Evolutionary conservation across 768 basidiomycete genomes (phyloP), one percentile per base, ranked within the genome.

Genomic region (Botryobasidium botryosum): DNA sequence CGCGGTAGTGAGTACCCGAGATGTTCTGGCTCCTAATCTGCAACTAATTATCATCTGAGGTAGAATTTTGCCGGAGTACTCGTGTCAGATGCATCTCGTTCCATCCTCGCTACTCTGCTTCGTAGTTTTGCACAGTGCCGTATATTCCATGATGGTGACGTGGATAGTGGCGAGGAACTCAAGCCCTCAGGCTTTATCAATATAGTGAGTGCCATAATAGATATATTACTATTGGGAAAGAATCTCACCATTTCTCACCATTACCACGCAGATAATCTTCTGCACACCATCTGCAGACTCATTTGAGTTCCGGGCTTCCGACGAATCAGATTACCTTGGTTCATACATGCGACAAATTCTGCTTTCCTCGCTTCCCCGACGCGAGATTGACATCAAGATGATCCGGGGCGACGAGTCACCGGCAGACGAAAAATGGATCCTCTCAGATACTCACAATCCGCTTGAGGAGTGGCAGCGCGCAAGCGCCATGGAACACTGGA

Each of bases 1-100:
- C 12, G 86, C 76, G 17, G 76, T 94, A 52, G 88, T 90, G 51
- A 63, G 79, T 64, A 8, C 3, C 25, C 20, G 7, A 35, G 27
- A 29, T 12, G 4, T 26, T 38, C 26, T 2, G 12, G 13, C 23
- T 1, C 35, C 24, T 49, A 10, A 17, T n/a, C 13, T 31, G 18
- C 17, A 18, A 21, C 23, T 12, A 7, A 24, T 28, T 17, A 18
- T 24, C 32, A 43, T 37, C 7, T 7, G 31, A 20, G 36, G 7
- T 23, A 90, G 87, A 92, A 92, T 57, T 82, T 84, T 57, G 88
- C 75, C 0, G 90, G 91, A n/a, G 60, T 66, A 42, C 56, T 80
- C 17, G 63, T 61, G 21, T 79, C 79, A 0, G 61, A 69, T 37
- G 67, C 84, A 0, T 72, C 79, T 1, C 70, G 66, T 37, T 70